Conservation (phyloP, 306 rosid genomes). For the Quercus alba region DNA sequence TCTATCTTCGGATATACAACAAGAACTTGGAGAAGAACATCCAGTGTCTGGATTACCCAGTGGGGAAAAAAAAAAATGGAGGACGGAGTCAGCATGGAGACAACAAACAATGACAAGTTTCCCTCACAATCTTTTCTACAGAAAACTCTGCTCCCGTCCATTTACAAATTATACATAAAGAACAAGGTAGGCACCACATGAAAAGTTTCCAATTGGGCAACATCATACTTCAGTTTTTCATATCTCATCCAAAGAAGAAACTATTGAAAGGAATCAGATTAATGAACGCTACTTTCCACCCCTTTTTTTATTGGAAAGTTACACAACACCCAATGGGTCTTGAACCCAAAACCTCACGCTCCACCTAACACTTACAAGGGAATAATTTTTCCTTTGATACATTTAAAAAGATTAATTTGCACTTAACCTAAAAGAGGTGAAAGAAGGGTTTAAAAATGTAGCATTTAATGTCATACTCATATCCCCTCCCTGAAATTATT, state of each 20-base stretch:
- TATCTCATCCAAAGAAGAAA: neutral
- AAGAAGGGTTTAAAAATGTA: neutral
- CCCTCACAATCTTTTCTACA: neutral
- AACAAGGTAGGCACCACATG: neutral
- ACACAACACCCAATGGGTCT: too few species aligned
- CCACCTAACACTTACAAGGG: too few species aligned
- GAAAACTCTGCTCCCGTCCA: neutral
- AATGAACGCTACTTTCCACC: too few species aligned
- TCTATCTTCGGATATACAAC: constrained; percentile 77
- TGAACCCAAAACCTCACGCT: too few species aligned
- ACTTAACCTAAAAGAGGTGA: neutral
- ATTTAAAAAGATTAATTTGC: too few species aligned
- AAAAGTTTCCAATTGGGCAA: neutral
- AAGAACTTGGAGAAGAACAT: constrained; percentile 91
- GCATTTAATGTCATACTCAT: neutral
- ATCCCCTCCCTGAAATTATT: neutral
- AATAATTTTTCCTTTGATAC: too few species aligned
- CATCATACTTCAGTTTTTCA: neutral
- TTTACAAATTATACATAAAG: neutral
- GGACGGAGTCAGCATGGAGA: neutral
- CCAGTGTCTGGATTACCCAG: constrained; percentile 58
- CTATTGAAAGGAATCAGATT: neutral
- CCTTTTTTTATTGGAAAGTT: neutral
- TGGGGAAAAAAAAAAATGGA: neutral
- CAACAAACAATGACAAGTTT: neutral